phyloP scores from a whole-genome alignment of 2,329 filamentous ascomycete genomes.

The Sclerotinia subarctica region DNA sequence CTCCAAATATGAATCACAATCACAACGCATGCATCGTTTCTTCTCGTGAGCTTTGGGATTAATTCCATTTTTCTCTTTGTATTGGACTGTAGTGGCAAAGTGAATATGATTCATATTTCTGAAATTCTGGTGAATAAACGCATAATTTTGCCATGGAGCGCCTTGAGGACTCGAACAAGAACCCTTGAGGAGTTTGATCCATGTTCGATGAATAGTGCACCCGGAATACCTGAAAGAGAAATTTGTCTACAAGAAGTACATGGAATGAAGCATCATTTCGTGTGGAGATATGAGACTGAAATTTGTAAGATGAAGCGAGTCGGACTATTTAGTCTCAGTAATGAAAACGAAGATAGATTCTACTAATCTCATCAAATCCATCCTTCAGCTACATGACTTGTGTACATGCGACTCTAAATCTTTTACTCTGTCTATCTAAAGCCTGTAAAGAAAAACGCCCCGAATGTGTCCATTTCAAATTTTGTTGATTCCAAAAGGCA shows the following conservation, averaged over 20 bases:
- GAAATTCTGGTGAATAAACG: no score
- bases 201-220: not conserved
- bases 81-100: no score
- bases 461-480: not conserved
- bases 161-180: no score
- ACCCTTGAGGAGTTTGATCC: not conserved
- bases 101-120: no score
- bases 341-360: not conserved
- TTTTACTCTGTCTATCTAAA: slow-evolving; percentile 7
- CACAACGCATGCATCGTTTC: no score
- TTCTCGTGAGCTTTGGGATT: no score
- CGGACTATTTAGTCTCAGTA: not conserved
- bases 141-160: no score
- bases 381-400: not conserved
- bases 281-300: no score
- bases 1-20: no score
- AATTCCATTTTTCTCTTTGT: no score
- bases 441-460: slow-evolving; percentile 7
- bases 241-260: not conserved
- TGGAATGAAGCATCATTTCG: not conserved
- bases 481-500: slow-evolving; percentile 1
- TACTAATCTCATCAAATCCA: not conserved
- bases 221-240: not conserved
- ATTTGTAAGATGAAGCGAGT: not conserved
- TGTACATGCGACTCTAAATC: not conserved